A percentile compares a stretch with the other conserved stretches of the same genome.
phyloP scores from a whole-genome alignment of 2,329 filamentous ascomycete species.

The Talaromyces rugulosus region DNA sequence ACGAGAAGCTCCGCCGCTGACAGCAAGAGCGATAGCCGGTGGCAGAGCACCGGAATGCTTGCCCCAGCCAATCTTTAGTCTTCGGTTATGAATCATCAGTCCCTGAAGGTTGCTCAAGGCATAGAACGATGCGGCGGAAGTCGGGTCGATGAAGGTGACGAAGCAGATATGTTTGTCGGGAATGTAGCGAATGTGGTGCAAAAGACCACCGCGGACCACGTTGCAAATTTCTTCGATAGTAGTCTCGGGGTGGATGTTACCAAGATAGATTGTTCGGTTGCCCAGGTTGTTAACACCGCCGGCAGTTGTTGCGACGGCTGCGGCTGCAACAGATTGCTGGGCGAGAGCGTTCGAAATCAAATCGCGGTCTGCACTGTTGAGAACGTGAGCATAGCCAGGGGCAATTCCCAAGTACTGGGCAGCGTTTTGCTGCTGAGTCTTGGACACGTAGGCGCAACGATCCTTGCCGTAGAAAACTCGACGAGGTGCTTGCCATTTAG shows the following conservation, averaged over 20 bases:
- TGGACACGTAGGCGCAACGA: conserved; percentile 95
- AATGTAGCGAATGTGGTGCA: conserved; percentile 98
- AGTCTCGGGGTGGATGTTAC: conserved; percentile 98
- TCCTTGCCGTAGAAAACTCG: conserved; percentile 99
- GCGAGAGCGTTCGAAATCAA: conserved; percentile 94
- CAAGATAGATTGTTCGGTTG: conserved; percentile 95
- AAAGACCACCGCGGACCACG: conserved; percentile 87
- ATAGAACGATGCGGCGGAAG: conserved; percentile 95
- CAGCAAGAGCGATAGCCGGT: conserved; percentile 89
- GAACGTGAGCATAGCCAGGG: conserved; percentile 90
- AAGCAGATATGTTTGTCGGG: conserved; percentile 99
- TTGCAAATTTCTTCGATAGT: conserved; percentile 99
- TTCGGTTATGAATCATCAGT: conserved; percentile 97
- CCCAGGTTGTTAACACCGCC: conserved; percentile 96
- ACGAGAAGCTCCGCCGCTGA: conserved; percentile 93
- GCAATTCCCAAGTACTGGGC: conserved; percentile 97
- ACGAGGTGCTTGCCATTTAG: conserved; percentile 92
- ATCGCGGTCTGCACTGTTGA: conserved; percentile 93
- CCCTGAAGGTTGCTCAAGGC: conserved; percentile 96
- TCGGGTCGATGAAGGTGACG: conserved; percentile 98
- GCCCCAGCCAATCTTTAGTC: conserved; percentile 98
- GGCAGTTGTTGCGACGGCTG: conserved; percentile 91
- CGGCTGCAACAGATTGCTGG: conserved; percentile 94
- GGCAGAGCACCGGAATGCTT: conserved; percentile 97
- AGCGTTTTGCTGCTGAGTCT: conserved; percentile 98